Evolutionary conservation across 1,284 basidiomycete genomes (phyloP).

Genomic region (Porodaedalea pini): DNA sequence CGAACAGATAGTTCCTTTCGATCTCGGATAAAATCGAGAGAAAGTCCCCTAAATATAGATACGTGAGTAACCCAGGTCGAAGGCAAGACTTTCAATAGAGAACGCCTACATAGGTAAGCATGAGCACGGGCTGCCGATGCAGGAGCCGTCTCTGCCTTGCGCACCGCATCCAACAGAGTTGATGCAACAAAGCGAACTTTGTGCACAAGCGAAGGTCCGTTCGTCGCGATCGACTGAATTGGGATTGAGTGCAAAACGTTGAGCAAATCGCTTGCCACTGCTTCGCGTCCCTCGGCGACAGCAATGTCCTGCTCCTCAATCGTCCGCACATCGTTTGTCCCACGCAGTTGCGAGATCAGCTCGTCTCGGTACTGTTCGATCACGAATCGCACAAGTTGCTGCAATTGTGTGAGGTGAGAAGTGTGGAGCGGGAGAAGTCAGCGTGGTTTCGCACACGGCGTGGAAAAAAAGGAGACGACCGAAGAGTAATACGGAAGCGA

Average conservation of each 20-base stretch:
- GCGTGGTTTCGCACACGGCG: not conserved
- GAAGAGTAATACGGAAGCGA: not conserved
- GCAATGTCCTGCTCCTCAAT: constrained; percentile 43
- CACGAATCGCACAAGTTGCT: constrained; percentile 89
- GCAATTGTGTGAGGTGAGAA: constrained; percentile 14
- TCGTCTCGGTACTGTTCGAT: constrained; percentile 87
- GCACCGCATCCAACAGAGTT: constrained; percentile 80
- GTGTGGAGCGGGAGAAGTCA: constrained; percentile 4
- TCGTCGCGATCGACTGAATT: constrained; percentile 86
- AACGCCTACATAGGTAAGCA: constrained; percentile 67
- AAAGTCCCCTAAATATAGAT: constrained; percentile 68
- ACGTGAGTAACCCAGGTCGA: constrained; percentile 18
- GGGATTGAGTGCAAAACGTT: constrained; percentile 85
- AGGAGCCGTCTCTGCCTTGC: constrained; percentile 72
- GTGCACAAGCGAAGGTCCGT: constrained; percentile 77
- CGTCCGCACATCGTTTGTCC: constrained; percentile 43
- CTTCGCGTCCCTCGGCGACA: constrained; percentile 67
- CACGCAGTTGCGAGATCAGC: constrained; percentile 63
- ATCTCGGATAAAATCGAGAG: constrained; percentile 85
- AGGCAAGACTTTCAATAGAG: constrained; percentile 23
- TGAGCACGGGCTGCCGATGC: constrained; percentile 74
- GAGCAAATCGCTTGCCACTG: constrained; percentile 75
- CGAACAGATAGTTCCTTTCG: constrained; percentile 79
- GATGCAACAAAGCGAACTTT: constrained; percentile 89
- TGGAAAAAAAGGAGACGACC: constrained; percentile 14